phyloP scores from a whole-genome alignment of 306 rosid species.

The Ormosia semicastrata region DNA sequence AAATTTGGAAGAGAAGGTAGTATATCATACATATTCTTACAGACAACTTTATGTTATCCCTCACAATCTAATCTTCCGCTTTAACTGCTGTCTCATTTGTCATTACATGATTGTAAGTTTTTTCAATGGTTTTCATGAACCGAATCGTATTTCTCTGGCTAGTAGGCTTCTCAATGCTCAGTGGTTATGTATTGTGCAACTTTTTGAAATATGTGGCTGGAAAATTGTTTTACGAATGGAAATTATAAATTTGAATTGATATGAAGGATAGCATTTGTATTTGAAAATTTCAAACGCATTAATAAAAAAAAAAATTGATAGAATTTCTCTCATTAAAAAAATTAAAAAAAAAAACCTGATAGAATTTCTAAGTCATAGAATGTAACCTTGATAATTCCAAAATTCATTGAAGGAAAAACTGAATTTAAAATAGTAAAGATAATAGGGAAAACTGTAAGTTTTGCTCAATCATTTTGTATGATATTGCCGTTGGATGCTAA shows the following conservation, averaged over 20 bases:
- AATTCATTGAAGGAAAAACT: not conserved
- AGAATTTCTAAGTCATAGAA: not conserved
- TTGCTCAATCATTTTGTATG: constrained; percentile 3
- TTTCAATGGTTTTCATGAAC: constrained; percentile 9
- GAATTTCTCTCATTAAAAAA: not conserved
- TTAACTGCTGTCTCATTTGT: constrained; percentile 1
- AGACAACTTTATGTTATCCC: not conserved
- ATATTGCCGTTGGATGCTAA: not conserved
- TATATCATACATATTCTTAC: not conserved
- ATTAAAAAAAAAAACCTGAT: not conserved
- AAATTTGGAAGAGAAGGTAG: constrained; percentile 89
- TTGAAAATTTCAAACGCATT: not conserved
- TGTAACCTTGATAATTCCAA: not conserved
- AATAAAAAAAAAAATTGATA: not conserved
- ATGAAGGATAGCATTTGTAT: not conserved
- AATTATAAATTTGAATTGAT: constrained; percentile 10
- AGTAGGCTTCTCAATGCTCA: not conserved
- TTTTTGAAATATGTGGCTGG: not conserved
- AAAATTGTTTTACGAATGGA: not conserved
- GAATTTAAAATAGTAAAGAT: not conserved
- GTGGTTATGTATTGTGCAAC: not conserved
- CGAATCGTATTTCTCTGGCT: not conserved
- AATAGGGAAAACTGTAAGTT: not conserved
- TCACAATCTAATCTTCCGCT: not conserved
- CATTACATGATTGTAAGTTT: constrained; percentile 6